A percentile compares a stretch with the other conserved stretches of the same genome.
These are phyloP conservation scores for Protea cynaroides DNA, from an alignment of 164 flowering plant species.

Conservation along the genomic window DNA sequence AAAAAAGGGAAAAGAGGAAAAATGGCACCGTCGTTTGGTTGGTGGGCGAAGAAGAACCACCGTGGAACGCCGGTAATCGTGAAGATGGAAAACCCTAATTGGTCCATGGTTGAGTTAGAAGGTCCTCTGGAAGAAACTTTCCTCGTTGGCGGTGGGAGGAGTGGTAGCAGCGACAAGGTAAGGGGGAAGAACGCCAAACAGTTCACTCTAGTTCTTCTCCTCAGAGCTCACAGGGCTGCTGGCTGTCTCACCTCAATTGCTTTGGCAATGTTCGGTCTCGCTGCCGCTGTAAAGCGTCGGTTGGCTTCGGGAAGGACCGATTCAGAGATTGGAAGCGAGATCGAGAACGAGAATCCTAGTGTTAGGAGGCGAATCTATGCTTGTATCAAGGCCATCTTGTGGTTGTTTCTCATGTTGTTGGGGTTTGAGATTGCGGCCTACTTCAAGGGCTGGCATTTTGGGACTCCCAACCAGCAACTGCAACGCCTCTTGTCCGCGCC, in stretches of 20 bases:
- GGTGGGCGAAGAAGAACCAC: constrained; percentile 62
- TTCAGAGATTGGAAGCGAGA: constrained; percentile 28
- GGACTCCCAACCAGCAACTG: constrained; percentile 36
- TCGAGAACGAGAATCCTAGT: constrained; percentile 28
- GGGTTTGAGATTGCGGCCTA: constrained; percentile 76
- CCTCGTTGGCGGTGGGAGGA: constrained; percentile 9
- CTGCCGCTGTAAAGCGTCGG: constrained; percentile 66
- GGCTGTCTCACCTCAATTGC: constrained; percentile 82
- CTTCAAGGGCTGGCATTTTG: constrained; percentile 77
- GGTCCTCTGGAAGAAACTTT: constrained; percentile 52
- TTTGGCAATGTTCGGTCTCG: constrained; percentile 44
- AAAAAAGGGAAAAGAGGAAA: not conserved
- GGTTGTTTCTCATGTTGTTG: constrained; percentile 54
- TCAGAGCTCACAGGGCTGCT: constrained; percentile 90
- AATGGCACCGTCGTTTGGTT: constrained; percentile 59
- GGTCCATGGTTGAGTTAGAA: constrained; percentile 76
- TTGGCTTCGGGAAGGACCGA: constrained; percentile 70
- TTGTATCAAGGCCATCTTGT: constrained; percentile 56
- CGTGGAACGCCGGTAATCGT: constrained; percentile 80
- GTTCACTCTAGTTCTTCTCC: constrained; percentile 92
- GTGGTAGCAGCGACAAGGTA: constrained; percentile 22
- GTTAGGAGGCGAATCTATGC: constrained; percentile 46
- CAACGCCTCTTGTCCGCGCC: constrained; percentile 31
- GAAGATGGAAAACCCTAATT: constrained; percentile 88
- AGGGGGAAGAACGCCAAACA: constrained; percentile 89